phyloP scores from a whole-genome alignment of 768 basidiomycete species.

The Obba rivulosa region DNA sequence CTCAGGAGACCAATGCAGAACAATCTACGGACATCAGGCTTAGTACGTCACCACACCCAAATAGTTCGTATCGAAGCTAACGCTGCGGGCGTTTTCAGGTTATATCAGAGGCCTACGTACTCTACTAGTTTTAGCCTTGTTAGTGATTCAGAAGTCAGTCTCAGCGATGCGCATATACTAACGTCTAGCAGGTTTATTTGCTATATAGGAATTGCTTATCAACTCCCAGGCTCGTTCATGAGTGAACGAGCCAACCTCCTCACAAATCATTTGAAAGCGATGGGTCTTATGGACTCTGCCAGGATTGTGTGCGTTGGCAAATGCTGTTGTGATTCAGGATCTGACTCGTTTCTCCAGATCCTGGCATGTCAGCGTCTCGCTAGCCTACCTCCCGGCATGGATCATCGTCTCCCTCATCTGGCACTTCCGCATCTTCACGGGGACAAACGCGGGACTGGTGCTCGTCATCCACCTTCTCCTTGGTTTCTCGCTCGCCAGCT shows the following conservation, averaged over 20 bases:
- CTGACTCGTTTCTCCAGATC: conserved; percentile 24
- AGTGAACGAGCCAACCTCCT: conserved; percentile 60
- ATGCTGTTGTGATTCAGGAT: neutral
- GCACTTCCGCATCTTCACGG: conserved; percentile 61
- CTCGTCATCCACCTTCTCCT: conserved; percentile 62
- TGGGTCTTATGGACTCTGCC: conserved; percentile 72
- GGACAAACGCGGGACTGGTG: conserved; percentile 53
- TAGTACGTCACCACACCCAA: conserved; percentile 41
- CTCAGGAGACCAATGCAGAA: conserved; percentile 60
- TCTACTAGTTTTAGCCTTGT: conserved; percentile 66
- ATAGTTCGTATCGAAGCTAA: too few relatives aligned
- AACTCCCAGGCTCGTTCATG: conserved; percentile 66
- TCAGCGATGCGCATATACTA: neutral
- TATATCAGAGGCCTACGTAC: conserved; percentile 58
- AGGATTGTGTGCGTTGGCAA: conserved; percentile 45
- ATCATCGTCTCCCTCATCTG: conserved; percentile 61
- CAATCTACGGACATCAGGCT: conserved; percentile 50
- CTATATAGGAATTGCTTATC: conserved; percentile 72
- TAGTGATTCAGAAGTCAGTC: conserved; percentile 16
- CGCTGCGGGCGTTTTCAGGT: too few relatives aligned
- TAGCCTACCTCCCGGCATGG: conserved; percentile 76
- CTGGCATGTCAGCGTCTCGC: conserved; percentile 65
- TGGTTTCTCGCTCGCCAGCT: conserved; percentile 62
- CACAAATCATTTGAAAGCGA: conserved; percentile 71
- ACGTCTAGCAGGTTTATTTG: conserved; percentile 52